Conservation (phyloP, 306 rosid genomes). For the Vicia villosa region DNA sequence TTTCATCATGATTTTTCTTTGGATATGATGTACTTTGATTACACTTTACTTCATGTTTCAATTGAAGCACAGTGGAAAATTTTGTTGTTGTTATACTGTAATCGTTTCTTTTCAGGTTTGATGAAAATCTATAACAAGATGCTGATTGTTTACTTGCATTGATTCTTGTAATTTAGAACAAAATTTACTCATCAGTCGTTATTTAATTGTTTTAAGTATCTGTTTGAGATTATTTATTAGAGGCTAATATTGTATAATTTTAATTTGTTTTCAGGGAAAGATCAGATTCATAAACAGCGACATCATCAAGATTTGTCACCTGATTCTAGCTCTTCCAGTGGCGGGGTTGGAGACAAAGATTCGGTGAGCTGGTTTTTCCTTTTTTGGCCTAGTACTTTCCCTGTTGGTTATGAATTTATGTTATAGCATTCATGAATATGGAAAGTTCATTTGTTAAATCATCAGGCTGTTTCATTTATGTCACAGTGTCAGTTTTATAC, state of each 20-base stretch:
- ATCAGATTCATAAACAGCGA: constrained; percentile 48
- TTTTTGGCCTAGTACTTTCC: constrained; percentile 7
- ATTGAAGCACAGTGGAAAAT: not conserved
- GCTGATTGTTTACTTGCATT: constrained; percentile 20
- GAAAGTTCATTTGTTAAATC: constrained; percentile 18
- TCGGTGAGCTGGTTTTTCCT: constrained; percentile 58
- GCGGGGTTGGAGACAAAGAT: constrained; percentile 54
- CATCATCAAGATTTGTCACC: constrained; percentile 48
- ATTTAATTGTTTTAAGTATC: constrained; percentile 9
- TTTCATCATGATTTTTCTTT: constrained; percentile 35
- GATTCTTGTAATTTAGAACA: constrained; percentile 33
- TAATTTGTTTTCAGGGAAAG: constrained; percentile 58
- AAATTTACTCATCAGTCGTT: not conserved
- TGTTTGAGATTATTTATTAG: constrained; percentile 24
- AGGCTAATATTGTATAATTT: constrained; percentile 35
- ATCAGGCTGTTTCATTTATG: not conserved
- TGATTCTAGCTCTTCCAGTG: constrained; percentile 59
- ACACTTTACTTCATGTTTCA: constrained; percentile 32
- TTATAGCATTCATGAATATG: not conserved
- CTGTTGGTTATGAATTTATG: not conserved
- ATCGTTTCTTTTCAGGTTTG: not conserved
- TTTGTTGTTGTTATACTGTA: not conserved
- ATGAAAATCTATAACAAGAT: not conserved
- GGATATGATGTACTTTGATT: constrained; percentile 46
- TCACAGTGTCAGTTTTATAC: not conserved